Conservation (phyloP, 2,329 filamentous ascomycete genomes). For the Ascochyta clinopodiicola region DNA sequence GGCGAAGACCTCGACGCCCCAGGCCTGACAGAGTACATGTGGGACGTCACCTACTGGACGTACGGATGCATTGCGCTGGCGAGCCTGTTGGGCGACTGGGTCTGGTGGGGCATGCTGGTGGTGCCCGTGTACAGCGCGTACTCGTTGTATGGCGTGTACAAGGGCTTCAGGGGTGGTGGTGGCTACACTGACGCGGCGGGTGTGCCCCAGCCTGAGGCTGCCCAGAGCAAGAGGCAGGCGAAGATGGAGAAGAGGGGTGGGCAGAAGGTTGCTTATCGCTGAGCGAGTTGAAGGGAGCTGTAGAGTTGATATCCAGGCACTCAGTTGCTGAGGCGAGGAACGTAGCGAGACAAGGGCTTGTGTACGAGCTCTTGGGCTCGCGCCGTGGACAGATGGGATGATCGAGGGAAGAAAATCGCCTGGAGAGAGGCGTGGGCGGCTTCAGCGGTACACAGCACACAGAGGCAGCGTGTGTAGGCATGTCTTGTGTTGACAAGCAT, state of each 20-base stretch:
- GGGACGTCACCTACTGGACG: constrained; percentile 94
- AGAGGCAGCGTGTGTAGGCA: background rate
- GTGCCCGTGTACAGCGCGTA: constrained; percentile 57
- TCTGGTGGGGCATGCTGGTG: constrained; percentile 67
- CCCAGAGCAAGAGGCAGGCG: constrained; percentile 56
- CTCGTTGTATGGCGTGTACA: constrained; percentile 55
- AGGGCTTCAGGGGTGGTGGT: constrained; percentile 51
- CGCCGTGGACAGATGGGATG: background rate
- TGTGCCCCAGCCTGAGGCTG: constrained; percentile 37
- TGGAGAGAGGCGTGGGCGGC: background rate
- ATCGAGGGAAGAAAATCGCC: background rate
- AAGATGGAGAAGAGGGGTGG: constrained; percentile 61
- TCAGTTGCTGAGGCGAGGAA: background rate
- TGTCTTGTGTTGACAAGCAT: background rate
- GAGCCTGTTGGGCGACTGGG: constrained; percentile 80
- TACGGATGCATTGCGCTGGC: constrained; percentile 79
- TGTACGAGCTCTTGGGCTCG: background rate
- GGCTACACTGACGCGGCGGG: constrained; percentile 53
- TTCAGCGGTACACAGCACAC: background rate
- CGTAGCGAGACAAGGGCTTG: background rate
- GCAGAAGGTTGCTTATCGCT: constrained; percentile 57
- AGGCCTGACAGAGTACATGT: constrained; percentile 97
- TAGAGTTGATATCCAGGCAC: background rate
- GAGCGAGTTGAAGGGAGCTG: constrained; percentile 7
- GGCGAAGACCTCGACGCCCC: constrained; percentile 88